Conservation (phyloP, 805 yeast genomes). For the Metschnikowia baotianmanensis region DNA sequence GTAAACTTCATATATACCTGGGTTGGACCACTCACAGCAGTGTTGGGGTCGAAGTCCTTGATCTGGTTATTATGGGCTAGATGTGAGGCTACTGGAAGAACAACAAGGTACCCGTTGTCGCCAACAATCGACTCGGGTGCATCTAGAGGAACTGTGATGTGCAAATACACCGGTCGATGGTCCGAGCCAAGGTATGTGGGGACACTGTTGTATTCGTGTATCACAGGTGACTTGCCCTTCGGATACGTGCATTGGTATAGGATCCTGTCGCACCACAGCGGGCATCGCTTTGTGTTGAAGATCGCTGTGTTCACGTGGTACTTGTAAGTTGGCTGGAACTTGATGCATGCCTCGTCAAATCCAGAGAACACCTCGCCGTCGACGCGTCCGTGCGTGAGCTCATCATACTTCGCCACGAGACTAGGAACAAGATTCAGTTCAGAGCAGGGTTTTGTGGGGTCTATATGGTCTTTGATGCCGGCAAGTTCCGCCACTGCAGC, state of each 20-base stretch:
- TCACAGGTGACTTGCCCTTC: slow-evolving; percentile 18
- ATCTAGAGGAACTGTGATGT: slow-evolving; percentile 44
- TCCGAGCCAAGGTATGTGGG: slow-evolving; percentile 57
- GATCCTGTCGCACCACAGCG: slow-evolving; percentile 92
- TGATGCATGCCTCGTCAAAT: slow-evolving; percentile 62
- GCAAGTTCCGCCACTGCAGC: slow-evolving; percentile 21
- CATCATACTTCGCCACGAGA: slow-evolving; percentile 44
- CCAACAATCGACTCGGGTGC: slow-evolving; percentile 30
- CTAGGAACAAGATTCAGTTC: slow-evolving; percentile 14
- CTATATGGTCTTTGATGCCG: slow-evolving; percentile 25
- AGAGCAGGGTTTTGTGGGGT: too few species aligned
- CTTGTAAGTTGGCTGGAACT: slow-evolving; percentile 81
- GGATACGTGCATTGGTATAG: slow-evolving; percentile 50
- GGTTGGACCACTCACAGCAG: slow-evolving; percentile 39
- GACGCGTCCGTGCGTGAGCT: slow-evolving; percentile 42
- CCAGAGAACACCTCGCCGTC: slow-evolving; percentile 53
- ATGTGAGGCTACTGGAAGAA: slow-evolving; percentile 13
- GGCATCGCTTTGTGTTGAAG: slow-evolving; percentile 58
- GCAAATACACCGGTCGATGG: slow-evolving; percentile 73
- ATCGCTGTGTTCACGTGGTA: slow-evolving; percentile 48
- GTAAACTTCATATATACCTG: slow-evolving; percentile 38
- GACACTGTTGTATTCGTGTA: slow-evolving; percentile 50
- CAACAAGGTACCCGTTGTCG: slow-evolving; percentile 16
- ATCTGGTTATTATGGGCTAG: slow-evolving; percentile 7
- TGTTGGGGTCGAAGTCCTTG: slow-evolving; percentile 9